Evolutionary conservation across 371 early-diverging fungal species (phyloP), one percentile per base, ranked within the genome.

Genomic region (Mucor circinelloides): DNA sequence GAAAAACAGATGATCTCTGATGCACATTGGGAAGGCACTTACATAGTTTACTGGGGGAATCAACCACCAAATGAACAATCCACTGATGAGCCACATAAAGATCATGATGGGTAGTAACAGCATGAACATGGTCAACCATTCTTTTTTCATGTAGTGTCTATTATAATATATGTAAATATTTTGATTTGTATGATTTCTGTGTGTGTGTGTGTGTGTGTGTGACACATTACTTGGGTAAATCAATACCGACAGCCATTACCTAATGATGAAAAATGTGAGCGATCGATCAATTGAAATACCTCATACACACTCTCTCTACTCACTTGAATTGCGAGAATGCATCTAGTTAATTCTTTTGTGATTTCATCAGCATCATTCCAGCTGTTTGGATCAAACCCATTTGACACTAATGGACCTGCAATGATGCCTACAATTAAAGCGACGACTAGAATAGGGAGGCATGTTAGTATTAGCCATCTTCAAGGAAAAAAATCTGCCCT

Each of bases 211-310:
- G 50, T 46, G 0, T 58, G 19, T 44, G 25, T 55, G 30, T 34
- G 1, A 50, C 13, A 60, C 28, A 17, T 82, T 83, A 89, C 89
- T 89, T 89, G 63, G 96, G 96, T 61, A 95, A 75, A 6, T 90
- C 87, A 8, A 95, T 88, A 23, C 94, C 96, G 38, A 93, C 94
- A 44, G 94, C 93, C 94, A 95, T 93, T 42, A 94, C 93, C 85
- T 93, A 52, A 19, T 57, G 32, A 12, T 17, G 21, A 52, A 25
- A 36, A 36, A 50, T 17, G 44, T 25, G 2, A 44, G 30, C 12
- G 12, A 8, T 21, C 21, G 21, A 32, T n/a, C 44, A n/a, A 60
- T 25, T n/a, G 6, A 21, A 28, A 7, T 27, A 23, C 17, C 36
- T 15, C 19, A n/a, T n/a, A n/a, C n/a, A n/a, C n/a, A 23, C 61